Percentiles rank a stretch among this genome's conserved stretches.
These are phyloP conservation scores for Byssochlamys sp. DNA, from an alignment of 2,329 filamentous ascomycete genomes.

Conservation along the genomic window DNA sequence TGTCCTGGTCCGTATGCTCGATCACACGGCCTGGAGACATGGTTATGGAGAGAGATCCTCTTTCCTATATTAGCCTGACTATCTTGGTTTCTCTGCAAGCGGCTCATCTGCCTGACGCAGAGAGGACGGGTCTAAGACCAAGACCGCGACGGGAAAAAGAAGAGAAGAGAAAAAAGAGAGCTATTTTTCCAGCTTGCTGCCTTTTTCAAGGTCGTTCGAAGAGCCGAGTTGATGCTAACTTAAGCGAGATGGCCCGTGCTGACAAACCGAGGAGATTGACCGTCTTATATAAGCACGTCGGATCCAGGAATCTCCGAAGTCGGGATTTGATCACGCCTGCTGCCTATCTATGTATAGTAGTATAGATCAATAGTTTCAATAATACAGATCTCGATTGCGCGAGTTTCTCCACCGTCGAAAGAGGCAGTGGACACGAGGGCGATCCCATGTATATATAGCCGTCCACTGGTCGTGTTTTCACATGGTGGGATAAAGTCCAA, in stretches of 20 bases:
- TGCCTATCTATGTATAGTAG: not conserved
- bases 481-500: not conserved
- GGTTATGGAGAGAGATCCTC: slow-evolving; percentile 5
- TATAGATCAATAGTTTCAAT: not conserved
- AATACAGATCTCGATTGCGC: not conserved
- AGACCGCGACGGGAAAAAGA: slow-evolving; percentile 8
- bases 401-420: not conserved
- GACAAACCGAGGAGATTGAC: not conserved
- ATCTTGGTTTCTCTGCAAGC: slow-evolving; percentile 1
- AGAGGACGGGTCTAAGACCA: slow-evolving; percentile 14
- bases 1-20: slow-evolving; percentile 22
- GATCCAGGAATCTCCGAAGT: not conserved
- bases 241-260: slow-evolving; percentile 29
- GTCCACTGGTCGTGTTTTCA: not conserved
- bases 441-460: not conserved
- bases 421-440: not conserved
- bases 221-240: slow-evolving; percentile 3
- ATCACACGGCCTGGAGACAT: slow-evolving; percentile 25
- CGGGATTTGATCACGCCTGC: not conserved
- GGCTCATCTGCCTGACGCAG: slow-evolving; percentile 17
- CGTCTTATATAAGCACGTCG: not conserved
- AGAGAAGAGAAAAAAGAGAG: slow-evolving; percentile 4
- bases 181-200: slow-evolving; percentile 1
- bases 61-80: not conserved
- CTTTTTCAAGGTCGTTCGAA: slow-evolving; percentile 5